Conservation (phyloP, 108 stramenopile species). For the Schizochytrium sp. region DNA sequence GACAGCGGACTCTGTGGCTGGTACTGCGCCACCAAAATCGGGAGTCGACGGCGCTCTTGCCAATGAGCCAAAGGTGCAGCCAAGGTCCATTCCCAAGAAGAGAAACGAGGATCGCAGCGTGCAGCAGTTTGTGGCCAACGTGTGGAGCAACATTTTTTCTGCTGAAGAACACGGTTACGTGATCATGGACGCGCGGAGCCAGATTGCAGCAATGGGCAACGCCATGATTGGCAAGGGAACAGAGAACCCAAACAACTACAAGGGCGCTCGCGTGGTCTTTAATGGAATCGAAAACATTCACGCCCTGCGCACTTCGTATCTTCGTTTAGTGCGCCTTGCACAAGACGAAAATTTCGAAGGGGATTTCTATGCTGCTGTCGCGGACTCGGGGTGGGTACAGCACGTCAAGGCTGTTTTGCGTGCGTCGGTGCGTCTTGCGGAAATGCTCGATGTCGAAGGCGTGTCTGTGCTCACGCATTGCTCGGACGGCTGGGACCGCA, state of each 20-base stretch:
- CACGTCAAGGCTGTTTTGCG: conserved; percentile 33
- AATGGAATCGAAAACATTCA: conserved; percentile 46
- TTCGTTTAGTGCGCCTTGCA: neutral
- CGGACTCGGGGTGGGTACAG: conserved; percentile 35
- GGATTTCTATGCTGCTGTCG: conserved; percentile 15
- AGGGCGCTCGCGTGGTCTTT: conserved; percentile 28
- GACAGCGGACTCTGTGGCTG: neutral
- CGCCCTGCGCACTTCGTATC: conserved; percentile 35
- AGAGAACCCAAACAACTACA: conserved; percentile 30
- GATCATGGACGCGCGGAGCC: conserved; percentile 42
- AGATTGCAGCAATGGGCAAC: conserved; percentile 39
- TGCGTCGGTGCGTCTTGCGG: conserved; percentile 30
- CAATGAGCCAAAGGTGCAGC: neutral
- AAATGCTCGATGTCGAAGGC: conserved; percentile 13
- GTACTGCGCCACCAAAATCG: neutral
- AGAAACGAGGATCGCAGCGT: neutral
- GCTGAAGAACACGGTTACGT: conserved; percentile 11
- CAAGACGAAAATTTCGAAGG: neutral
- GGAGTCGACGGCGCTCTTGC: neutral
- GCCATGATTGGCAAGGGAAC: conserved; percentile 40
- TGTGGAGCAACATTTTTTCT: conserved; percentile 12
- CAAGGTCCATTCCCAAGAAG: neutral
- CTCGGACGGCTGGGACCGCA: conserved; percentile 61
- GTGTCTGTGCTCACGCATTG: conserved; percentile 48
- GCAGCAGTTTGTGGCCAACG: neutral